Percentiles rank a stretch among this genome's conserved stretches.
Evolutionary conservation across 2,329 filamentous ascomycete genomes (phyloP).

Genomic region (Zymoseptoria crescenta): DNA sequence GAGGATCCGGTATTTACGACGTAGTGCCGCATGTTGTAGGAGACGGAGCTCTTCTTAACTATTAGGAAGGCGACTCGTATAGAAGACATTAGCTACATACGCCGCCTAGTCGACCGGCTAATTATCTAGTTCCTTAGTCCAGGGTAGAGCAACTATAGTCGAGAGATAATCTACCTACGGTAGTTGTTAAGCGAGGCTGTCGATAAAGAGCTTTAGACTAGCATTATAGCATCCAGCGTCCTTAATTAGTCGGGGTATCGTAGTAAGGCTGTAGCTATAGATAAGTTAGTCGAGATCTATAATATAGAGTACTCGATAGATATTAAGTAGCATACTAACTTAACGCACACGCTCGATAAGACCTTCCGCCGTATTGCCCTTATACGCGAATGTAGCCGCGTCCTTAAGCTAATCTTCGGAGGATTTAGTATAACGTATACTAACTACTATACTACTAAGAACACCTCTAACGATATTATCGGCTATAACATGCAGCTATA

Average conservation of each 20-base stretch:
- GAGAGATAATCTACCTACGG: background rate
- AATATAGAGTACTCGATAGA: conserved; percentile 1
- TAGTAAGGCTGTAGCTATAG: background rate
- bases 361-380: background rate
- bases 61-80: background rate
- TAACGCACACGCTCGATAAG: background rate
- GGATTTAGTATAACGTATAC: background rate
- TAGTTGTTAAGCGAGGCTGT: background rate
- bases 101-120: background rate
- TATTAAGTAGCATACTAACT: background rate
- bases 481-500: background rate
- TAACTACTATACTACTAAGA: background rate
- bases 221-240: background rate
- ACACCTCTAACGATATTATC: background rate
- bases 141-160: background rate
- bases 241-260: background rate
- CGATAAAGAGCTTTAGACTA: background rate
- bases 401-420: background rate
- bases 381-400: background rate
- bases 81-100: background rate
- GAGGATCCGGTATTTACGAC: background rate
- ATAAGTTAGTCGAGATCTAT: background rate
- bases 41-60: background rate
- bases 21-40: background rate
- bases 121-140: background rate